Evolutionary conservation across 2,329 filamentous ascomycete genomes (phyloP), one percentile per base, ranked within the genome.

Genomic region (Hymenoscyphus scutula): DNA sequence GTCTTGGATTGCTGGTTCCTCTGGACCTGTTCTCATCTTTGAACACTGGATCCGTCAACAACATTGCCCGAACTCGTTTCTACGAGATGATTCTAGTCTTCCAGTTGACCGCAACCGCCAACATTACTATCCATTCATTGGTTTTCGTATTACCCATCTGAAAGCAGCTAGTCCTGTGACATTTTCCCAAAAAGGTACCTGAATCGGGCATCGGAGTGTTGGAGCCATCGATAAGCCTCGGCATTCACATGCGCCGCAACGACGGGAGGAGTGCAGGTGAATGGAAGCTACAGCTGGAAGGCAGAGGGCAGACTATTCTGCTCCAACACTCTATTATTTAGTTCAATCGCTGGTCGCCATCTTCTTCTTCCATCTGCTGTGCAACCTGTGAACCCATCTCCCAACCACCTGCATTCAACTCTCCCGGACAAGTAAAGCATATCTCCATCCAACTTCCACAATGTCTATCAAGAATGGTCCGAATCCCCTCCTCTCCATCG

Each of bases 391-490:
- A 29, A 41, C 17, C 5, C 48, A 51, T 15, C 19, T 30, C 30
- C n/a, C 23, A 4, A 30, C 37, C 17, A 45, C n/a, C n/a, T n/a
- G n/a, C n/a, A n/a, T 29, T 13, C 38, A 59, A 19, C 29, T 55
- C 23, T 59, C 55, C 53, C n/a, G 23, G 23, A 4, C 41, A 48
- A 48, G 23, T 3, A 48, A 23, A 1, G 7, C 34, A 30, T 30
- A 23, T n/a, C n/a, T n/a, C n/a, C 29, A 32, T 15, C 19, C 29
- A 53, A 56, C 53, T 29, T 30, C 78, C n/a, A 82, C 69, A 71
- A 92, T 92, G 89, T 81, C 86, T 83, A 82, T 92, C 79, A 88
- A 88, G 78, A 87, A 89, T 79, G 84, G 89, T 90, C 80, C 69
- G 59, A 38, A 23, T 13, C 5, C 34, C 23, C 10, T n/a, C n/a